phyloP scores from a whole-genome alignment of 1,284 basidiomycete species.

The Sporisorium sorghi region DNA sequence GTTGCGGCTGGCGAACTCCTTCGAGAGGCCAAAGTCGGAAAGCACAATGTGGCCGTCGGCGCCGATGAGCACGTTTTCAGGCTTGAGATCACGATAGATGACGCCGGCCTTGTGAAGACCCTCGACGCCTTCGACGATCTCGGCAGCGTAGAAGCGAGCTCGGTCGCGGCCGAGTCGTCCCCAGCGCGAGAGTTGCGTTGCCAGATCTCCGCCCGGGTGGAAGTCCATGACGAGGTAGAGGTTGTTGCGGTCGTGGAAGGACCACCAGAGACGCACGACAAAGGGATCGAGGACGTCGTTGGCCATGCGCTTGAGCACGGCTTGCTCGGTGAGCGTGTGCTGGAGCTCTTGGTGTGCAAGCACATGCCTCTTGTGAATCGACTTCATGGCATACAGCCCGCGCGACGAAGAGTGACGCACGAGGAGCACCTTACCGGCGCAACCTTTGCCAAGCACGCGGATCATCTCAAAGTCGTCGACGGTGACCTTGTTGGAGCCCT shows the following conservation, averaged over 20 bases:
- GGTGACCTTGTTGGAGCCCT: conserved; percentile 60
- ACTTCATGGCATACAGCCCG: conserved; percentile 67
- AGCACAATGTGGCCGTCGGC: conserved; percentile 99
- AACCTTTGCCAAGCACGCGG: conserved; percentile 69
- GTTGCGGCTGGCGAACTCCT: conserved; percentile 78
- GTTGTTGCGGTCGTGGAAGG: conserved; percentile 68
- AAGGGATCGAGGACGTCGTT: conserved; percentile 67
- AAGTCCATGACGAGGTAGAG: conserved; percentile 74
- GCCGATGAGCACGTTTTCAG: conserved; percentile 98
- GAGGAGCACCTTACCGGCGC: conserved; percentile 68
- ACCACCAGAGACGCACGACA: conserved; percentile 69
- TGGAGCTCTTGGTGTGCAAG: conserved; percentile 68
- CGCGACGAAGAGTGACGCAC: conserved; percentile 61
- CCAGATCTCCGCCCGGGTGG: conserved; percentile 98
- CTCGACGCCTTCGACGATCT: conserved; percentile 96
- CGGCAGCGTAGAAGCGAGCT: conserved; percentile 96
- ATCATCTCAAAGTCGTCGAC: conserved; percentile 76
- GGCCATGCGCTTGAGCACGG: conserved; percentile 78
- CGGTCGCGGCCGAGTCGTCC: conserved; percentile 92
- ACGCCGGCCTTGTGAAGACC: conserved; percentile 99
- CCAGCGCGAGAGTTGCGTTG: conserved; percentile 82
- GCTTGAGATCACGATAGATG: conserved; percentile 98
- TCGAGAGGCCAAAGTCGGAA: conserved; percentile 98
- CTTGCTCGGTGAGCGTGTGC: conserved; percentile 68
- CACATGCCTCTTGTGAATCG: conserved; percentile 68